phyloP scores from a whole-genome alignment of 108 stramenopile species.

The Skeletonema tropicum region DNA sequence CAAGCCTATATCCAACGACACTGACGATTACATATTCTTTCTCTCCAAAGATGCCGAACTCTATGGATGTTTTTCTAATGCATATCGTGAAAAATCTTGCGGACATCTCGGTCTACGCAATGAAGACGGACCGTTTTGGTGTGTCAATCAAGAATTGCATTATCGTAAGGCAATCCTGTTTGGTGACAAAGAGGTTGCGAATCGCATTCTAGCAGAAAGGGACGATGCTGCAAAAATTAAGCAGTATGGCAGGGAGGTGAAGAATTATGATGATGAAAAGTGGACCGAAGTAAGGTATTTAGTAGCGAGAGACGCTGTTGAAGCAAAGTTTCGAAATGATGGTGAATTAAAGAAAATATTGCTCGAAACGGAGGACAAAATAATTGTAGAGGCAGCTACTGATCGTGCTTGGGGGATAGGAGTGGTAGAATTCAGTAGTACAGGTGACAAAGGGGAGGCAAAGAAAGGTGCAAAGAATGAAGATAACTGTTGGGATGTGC shows the following conservation, averaged over 20 bases:
- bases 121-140: slow-evolving; percentile 25
- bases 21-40: slow-evolving; percentile 33
- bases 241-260: slow-evolving; percentile 30
- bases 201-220: slow-evolving; percentile 23
- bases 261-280: slow-evolving; percentile 35
- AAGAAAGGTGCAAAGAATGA: slow-evolving; percentile 34
- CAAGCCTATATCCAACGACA: neutral
- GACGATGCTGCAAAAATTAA: slow-evolving; percentile 32
- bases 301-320: slow-evolving; percentile 34
- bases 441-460: neutral
- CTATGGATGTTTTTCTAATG: slow-evolving; percentile 38
- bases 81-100: slow-evolving; percentile 20
- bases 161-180: slow-evolving; percentile 33
- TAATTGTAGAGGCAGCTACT: slow-evolving; percentile 39
- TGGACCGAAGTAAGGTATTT: slow-evolving; percentile 34
- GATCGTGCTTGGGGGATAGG: slow-evolving; percentile 45
- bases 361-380: slow-evolving; percentile 24
- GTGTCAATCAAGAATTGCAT: slow-evolving; percentile 44
- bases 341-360: slow-evolving; percentile 24
- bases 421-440: slow-evolving; percentile 17
- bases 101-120: slow-evolving; percentile 10
- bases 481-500: slow-evolving; percentile 36
- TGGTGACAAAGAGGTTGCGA: slow-evolving; percentile 24
- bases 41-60: slow-evolving; percentile 29
- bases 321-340: slow-evolving; percentile 31